Evolutionary conservation across 2,329 filamentous ascomycete genomes (phyloP).

Genomic region (Fusarium continuum): DNA sequence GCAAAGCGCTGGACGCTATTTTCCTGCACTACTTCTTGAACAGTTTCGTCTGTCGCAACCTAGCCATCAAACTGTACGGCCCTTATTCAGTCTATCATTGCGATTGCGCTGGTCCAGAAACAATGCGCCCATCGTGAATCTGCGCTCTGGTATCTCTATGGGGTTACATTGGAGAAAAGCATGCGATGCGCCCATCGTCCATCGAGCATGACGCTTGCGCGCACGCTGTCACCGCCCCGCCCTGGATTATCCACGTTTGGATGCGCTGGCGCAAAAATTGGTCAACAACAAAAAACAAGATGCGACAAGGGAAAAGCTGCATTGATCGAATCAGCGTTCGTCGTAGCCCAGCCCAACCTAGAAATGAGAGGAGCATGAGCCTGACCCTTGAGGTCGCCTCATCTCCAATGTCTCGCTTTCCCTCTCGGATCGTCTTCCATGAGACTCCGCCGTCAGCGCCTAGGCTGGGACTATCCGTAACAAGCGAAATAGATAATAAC

Average conservation of each 20-base stretch:
- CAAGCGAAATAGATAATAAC: conserved; percentile 34
- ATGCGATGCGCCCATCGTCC: conserved; percentile 43
- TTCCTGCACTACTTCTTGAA: not conserved
- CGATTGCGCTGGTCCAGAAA: conserved; percentile 14
- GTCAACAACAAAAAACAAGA: conserved; percentile 43
- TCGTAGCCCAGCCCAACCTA: conserved; percentile 38
- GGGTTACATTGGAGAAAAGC: conserved; percentile 36
- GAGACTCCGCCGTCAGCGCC: conserved; percentile 2
- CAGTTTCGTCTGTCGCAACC: not conserved
- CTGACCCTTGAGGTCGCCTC: conserved; percentile 28
- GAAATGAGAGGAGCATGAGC: conserved; percentile 2
- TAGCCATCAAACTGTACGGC: not conserved
- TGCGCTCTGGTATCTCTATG: conserved; percentile 12
- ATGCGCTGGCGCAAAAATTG: conserved; percentile 43
- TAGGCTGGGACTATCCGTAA: conserved; percentile 16
- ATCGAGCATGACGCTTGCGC: conserved; percentile 45
- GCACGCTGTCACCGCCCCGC: conserved; percentile 45
- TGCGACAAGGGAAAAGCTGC: conserved; percentile 38
- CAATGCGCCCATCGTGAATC: conserved; percentile 25
- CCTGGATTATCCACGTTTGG: conserved; percentile 38
- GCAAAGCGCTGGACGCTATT: conserved; percentile 23
- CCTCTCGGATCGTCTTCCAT: conserved; percentile 10
- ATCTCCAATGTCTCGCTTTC: conserved; percentile 31
- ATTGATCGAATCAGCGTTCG: conserved; percentile 38
- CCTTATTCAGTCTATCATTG: not conserved